phyloP scores from a whole-genome alignment of 176 grass and related monocot genomes.

The Avena atlantica region DNA sequence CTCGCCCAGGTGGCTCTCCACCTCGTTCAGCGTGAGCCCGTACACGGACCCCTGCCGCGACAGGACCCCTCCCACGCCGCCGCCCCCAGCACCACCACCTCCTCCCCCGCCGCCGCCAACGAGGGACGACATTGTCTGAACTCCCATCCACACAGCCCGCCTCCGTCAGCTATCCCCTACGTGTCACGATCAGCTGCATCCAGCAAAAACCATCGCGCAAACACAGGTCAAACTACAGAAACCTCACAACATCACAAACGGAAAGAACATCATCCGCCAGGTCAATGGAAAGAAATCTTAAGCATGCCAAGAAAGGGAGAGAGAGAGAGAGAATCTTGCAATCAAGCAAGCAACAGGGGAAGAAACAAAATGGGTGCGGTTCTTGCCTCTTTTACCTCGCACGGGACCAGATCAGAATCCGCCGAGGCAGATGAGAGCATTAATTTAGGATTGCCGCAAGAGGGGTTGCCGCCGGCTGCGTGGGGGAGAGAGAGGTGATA shows the following conservation, averaged over 20 bases:
- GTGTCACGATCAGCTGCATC: conserved; percentile 41
- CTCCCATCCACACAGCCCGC: conserved; percentile 57
- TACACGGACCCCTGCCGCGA: conserved; percentile 71
- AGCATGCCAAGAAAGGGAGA: conserved; percentile 39
- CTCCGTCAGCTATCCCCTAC: neutral
- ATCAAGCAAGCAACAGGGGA: conserved; percentile 8
- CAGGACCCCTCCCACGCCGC: conserved; percentile 28
- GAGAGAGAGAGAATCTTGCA: conserved; percentile 40
- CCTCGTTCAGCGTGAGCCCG: conserved; percentile 85
- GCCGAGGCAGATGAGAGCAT: conserved; percentile 10
- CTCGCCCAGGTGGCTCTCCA: conserved; percentile 78
- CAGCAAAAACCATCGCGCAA: neutral
- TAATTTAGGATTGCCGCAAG: conserved; percentile 47
- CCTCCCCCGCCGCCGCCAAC: conserved; percentile 13
- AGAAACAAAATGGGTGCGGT: neutral
- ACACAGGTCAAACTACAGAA: neutral
- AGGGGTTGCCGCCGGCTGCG: neutral
- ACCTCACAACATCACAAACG: conserved; percentile 20
- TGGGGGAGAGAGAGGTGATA: neutral
- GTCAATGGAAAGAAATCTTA: conserved; percentile 40
- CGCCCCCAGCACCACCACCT: neutral
- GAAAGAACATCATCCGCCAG: neutral
- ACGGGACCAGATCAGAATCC: conserved; percentile 46
- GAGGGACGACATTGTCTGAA: conserved; percentile 77
- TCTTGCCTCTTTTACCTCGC: conserved; percentile 20